Percentiles rank a stretch among this genome's conserved stretches.
These are phyloP conservation scores for Tetragonia tetragonoides DNA, from an alignment of 148 eudicot species.

Conservation along the genomic window DNA sequence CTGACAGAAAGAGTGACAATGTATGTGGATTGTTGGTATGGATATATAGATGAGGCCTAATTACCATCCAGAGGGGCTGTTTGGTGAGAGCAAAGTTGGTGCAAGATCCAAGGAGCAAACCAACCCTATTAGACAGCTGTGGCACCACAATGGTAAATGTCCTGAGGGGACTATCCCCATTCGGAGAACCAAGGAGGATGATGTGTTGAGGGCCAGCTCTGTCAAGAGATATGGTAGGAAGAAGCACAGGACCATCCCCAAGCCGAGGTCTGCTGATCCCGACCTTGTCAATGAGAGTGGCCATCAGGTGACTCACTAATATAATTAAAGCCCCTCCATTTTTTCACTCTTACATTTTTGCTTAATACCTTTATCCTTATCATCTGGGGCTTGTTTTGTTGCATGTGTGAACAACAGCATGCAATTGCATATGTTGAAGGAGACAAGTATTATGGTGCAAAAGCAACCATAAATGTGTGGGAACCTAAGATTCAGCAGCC, in stretches of 20 bases:
- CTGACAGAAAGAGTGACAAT: too few species aligned
- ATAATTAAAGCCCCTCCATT: not conserved
- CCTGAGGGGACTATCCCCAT: slow-evolving; percentile 76
- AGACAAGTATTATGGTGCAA: slow-evolving; percentile 89
- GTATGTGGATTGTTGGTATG: too few species aligned
- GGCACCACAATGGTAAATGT: slow-evolving; percentile 81
- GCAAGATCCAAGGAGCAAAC: slow-evolving; percentile 26
- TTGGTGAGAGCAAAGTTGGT: slow-evolving; percentile 52
- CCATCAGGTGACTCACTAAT: slow-evolving; percentile 62
- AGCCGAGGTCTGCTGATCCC: slow-evolving; percentile 94
- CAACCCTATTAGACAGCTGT: slow-evolving; percentile 56
- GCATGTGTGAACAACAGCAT: slow-evolving; percentile 48
- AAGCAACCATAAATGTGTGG: slow-evolving; percentile 96
- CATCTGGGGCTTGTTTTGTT: not conserved
- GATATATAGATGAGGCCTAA: slow-evolving; percentile 63
- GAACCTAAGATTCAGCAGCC: slow-evolving; percentile 91
- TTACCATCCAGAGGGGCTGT: slow-evolving; percentile 82
- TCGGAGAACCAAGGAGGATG: slow-evolving; percentile 80
- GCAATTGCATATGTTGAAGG: slow-evolving; percentile 99
- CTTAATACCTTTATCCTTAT: not conserved
- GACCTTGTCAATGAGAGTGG: slow-evolving; percentile 87
- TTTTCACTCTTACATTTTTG: not conserved
- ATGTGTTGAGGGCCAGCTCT: slow-evolving; percentile 84
- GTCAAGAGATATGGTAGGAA: slow-evolving; percentile 80
- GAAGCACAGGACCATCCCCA: slow-evolving; percentile 57